A percentile compares a stretch with the other conserved stretches of the same genome.
These are phyloP conservation scores for Carex myosuroides DNA, from an alignment of 176 grass and related monocot genomes.

Conservation along the genomic window DNA sequence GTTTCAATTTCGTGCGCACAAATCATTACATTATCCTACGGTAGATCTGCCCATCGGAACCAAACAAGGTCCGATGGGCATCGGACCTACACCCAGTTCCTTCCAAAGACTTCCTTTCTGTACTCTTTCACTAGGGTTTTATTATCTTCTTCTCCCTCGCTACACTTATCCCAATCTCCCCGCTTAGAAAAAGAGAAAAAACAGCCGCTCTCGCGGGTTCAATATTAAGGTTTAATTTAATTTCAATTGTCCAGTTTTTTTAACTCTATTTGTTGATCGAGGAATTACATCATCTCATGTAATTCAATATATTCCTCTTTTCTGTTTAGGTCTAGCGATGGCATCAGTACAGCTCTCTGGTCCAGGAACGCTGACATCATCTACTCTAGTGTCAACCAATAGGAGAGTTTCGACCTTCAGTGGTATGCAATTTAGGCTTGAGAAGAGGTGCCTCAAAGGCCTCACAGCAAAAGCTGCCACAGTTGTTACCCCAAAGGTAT, in stretches of 20 bases:
- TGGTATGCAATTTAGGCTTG: background rate
- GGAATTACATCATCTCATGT: background rate
- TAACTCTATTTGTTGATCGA: background rate
- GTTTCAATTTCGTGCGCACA: no score
- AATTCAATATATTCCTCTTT: background rate
- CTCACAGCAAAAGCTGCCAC: constrained; percentile 52
- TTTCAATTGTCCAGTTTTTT: background rate
- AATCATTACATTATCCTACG: no score
- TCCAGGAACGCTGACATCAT: background rate
- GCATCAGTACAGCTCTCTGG: background rate
- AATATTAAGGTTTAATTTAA: background rate
- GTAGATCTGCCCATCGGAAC: no score
- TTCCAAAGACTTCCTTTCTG: constrained; percentile 3
- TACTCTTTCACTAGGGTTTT: background rate
- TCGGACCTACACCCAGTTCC: no score
- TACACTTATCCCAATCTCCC: background rate
- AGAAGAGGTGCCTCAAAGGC: background rate
- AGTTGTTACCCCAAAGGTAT: constrained; percentile 64
- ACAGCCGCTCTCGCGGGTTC: background rate
- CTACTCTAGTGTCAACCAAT: background rate
- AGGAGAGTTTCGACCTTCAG: background rate
- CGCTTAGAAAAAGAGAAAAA: background rate
- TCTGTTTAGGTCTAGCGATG: background rate
- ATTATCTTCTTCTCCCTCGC: background rate
- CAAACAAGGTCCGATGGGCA: no score